A percentile compares a stretch with the other conserved stretches of the same genome.
Evolutionary conservation across 176 grass and related monocot species (phyloP).

Genomic region (Puccinellia tenuiflora): DNA sequence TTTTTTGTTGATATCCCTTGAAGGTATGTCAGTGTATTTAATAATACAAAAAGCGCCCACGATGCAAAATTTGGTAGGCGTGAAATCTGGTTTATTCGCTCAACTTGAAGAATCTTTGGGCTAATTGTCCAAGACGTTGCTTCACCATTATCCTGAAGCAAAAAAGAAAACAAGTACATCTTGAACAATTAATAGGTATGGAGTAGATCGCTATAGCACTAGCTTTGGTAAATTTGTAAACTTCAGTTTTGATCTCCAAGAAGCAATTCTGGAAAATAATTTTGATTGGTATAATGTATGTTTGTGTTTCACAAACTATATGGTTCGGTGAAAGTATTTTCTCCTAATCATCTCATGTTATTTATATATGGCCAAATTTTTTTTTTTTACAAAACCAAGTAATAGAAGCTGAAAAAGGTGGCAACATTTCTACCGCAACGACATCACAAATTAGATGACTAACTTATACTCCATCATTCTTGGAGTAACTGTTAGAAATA

Average conservation of each 20-base stretch:
- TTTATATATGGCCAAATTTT: background rate
- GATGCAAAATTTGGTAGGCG: constrained; percentile 13
- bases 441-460: background rate
- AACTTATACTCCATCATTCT: background rate
- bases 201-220: background rate
- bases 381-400: background rate
- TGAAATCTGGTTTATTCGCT: constrained; percentile 21
- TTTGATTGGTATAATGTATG: background rate
- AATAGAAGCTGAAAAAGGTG: background rate
- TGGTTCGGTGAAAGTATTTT: background rate
- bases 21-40: constrained; percentile 1
- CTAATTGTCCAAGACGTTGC: background rate
- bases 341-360: background rate
- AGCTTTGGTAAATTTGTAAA: background rate
- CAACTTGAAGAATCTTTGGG: background rate
- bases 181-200: background rate
- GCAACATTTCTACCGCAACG: background rate
- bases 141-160: constrained; percentile 22
- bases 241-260: background rate
- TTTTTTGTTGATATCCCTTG: background rate
- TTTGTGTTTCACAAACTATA: background rate
- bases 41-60: constrained; percentile 7
- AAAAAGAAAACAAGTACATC: constrained; percentile 11
- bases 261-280: background rate
- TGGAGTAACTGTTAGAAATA: background rate